These are phyloP conservation scores for Violaceomyces palustris DNA, from an alignment of 1,284 basidiomycete genomes.

Conservation along the genomic window DNA sequence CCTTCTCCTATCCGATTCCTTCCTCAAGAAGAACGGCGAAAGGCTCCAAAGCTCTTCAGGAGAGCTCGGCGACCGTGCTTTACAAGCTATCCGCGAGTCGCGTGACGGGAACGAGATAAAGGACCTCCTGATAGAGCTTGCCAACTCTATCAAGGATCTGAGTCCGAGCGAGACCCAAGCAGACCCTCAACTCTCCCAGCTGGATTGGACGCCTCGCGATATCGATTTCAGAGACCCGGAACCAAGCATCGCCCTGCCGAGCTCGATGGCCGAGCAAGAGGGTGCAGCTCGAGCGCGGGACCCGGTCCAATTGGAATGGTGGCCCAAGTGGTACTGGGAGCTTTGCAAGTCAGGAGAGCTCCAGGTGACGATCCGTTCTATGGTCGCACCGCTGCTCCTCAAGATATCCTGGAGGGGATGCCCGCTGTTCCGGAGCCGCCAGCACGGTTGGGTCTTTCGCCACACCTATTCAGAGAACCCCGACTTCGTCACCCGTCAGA, in stretches of 20 bases:
- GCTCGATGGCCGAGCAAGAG: slow-evolving; percentile 11
- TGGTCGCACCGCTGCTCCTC: slow-evolving; percentile 77
- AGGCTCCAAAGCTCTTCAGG: slow-evolving; percentile 18
- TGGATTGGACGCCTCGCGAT: slow-evolving; percentile 36
- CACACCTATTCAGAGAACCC: slow-evolving; percentile 7
- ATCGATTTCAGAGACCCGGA: no score
- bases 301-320: no score
- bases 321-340: slow-evolving; percentile 97
- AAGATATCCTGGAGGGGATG: slow-evolving; percentile 80
- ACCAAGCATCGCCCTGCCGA: slow-evolving; percentile 10
- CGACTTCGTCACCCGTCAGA: slow-evolving; percentile 22
- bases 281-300: no score
- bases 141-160: slow-evolving; percentile 10
- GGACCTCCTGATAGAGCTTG: slow-evolving; percentile 14
- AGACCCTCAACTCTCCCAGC: slow-evolving; percentile 28
- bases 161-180: slow-evolving; percentile 4
- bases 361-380: slow-evolving; percentile 79
- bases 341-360: slow-evolving; percentile 60
- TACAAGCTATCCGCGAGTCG: slow-evolving; percentile 4
- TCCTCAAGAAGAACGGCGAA: slow-evolving; percentile 16
- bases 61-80: slow-evolving; percentile 5
- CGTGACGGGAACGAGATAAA: slow-evolving; percentile 2
- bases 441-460: slow-evolving; percentile 82
- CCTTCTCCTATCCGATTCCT: slow-evolving; percentile 16
- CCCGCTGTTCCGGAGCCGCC: slow-evolving; percentile 77